These are phyloP conservation scores for Taphrina flavorubra DNA, from an alignment of 1,139 yeast genomes.

Conservation along the genomic window DNA sequence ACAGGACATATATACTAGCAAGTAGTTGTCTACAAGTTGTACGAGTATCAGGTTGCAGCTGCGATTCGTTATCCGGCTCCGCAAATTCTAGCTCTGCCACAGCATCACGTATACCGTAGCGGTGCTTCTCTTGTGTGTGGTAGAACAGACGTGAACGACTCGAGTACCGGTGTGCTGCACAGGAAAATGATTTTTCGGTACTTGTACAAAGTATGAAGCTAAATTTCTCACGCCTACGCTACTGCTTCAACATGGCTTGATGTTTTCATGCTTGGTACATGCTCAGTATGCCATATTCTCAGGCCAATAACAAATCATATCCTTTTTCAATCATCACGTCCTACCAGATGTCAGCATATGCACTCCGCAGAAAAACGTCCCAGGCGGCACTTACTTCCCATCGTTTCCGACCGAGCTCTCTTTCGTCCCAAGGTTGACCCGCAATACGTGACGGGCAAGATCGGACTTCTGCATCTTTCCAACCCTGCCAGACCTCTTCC, in stretches of 20 bases:
- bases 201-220: too few species aligned
- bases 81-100: neutral
- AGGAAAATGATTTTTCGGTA: too few species aligned
- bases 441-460: conserved; percentile 24
- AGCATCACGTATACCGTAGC: neutral
- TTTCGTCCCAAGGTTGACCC: conserved; percentile 28
- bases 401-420: conserved; percentile 32
- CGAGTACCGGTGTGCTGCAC: too few species aligned
- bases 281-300: too few species aligned
- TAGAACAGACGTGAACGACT: too few species aligned
- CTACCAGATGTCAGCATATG: neutral
- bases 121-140: too few species aligned
- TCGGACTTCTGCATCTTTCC: conserved; percentile 35
- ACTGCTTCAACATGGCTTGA: neutral
- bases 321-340: conserved; percentile 32
- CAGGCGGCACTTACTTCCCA: conserved; percentile 24
- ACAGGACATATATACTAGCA: too few species aligned
- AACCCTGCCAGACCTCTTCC: conserved; percentile 38
- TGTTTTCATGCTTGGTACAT: too few species aligned
- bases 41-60: too few species aligned
- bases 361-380: too few species aligned
- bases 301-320: conserved; percentile 27
- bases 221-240: neutral
- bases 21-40: too few species aligned
- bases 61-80: neutral